Evolutionary conservation across 768 basidiomycete species (phyloP).

Genomic region (Pulveroboletus sp.): DNA sequence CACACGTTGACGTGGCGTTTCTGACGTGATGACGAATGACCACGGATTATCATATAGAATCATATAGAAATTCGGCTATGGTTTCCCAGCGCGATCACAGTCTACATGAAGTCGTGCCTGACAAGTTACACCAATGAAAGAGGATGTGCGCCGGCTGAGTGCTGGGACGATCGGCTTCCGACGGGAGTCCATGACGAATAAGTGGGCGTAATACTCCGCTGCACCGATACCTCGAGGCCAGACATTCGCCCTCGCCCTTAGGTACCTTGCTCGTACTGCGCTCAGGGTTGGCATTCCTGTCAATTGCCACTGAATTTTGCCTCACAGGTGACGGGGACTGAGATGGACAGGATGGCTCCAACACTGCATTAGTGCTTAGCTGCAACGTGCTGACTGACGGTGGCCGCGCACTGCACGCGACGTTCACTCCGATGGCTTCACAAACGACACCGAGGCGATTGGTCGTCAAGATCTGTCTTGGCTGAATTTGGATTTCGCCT

Average conservation of each 20-base stretch:
- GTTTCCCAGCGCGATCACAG: slow-evolving; percentile 4
- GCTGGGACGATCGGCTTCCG: slow-evolving; percentile 22
- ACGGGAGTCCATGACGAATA: slow-evolving; percentile 27
- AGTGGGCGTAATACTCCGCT: slow-evolving; percentile 27
- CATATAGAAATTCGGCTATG: slow-evolving; percentile 19
- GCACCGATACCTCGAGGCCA: slow-evolving; percentile 31
- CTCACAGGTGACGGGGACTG: slow-evolving; percentile 16
- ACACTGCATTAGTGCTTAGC: slow-evolving; percentile 6
- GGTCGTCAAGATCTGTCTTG: slow-evolving; percentile 19
- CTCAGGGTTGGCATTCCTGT: slow-evolving; percentile 29
- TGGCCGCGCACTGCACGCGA: slow-evolving; percentile 18
- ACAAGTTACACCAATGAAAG: slow-evolving; percentile 6
- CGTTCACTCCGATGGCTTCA: slow-evolving; percentile 1
- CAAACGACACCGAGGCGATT: slow-evolving; percentile 26
- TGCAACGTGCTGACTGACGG: slow-evolving; percentile 8
- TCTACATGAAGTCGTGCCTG: slow-evolving; percentile 6
- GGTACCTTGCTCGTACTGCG: slow-evolving; percentile 28
- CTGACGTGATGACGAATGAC: too few relatives aligned
- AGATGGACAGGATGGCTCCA: slow-evolving; percentile 7
- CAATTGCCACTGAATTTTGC: slow-evolving; percentile 9
- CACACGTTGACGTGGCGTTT: slow-evolving; percentile 20
- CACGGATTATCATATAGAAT: slow-evolving; percentile 5
- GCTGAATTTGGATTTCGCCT: slow-evolving; percentile 10
- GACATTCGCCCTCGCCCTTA: slow-evolving; percentile 14
- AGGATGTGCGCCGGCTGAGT: slow-evolving; percentile 20